Evolutionary conservation across 1,284 basidiomycete species (phyloP).

Genomic region (Tilletia walkeri): DNA sequence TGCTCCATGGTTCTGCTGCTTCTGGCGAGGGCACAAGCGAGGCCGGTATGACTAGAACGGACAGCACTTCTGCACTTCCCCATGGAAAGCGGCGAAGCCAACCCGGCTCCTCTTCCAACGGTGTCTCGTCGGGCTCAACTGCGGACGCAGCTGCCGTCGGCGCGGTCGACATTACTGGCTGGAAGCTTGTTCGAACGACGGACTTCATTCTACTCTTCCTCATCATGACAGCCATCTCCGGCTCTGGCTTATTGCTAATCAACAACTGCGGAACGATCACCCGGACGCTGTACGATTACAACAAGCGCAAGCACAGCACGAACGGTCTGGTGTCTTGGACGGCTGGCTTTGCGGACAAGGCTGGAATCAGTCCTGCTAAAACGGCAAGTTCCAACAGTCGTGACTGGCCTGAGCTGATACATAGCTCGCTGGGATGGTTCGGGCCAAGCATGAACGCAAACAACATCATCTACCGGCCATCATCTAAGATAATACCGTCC

Average conservation of each 20-base stretch:
- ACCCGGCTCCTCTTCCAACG: background rate
- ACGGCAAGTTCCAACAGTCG: background rate
- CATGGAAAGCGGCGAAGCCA: background rate
- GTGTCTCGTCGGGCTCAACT: background rate
- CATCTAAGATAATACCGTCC: background rate
- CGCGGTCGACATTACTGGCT: slow-evolving; percentile 61
- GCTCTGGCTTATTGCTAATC: slow-evolving; percentile 75
- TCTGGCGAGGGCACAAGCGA: too few relatives aligned
- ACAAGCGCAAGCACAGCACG: slow-evolving; percentile 55
- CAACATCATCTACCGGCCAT: slow-evolving; percentile 3
- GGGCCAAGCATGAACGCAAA: background rate
- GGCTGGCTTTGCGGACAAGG: background rate
- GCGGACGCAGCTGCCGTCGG: background rate
- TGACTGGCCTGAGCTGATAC: slow-evolving; percentile 5
- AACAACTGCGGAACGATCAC: slow-evolving; percentile 93
- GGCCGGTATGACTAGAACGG: background rate
- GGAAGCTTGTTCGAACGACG: slow-evolving; percentile 58
- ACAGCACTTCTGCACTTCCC: too few relatives aligned
- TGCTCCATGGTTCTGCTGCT: background rate
- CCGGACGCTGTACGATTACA: slow-evolving; percentile 73
- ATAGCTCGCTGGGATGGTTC: background rate
- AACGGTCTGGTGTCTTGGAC: background rate
- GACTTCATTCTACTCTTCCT: slow-evolving; percentile 76
- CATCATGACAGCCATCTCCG: slow-evolving; percentile 74
- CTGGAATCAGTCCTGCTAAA: background rate